phyloP scores from a whole-genome alignment of 164 flowering plant genomes.

The Stephania japonica region DNA sequence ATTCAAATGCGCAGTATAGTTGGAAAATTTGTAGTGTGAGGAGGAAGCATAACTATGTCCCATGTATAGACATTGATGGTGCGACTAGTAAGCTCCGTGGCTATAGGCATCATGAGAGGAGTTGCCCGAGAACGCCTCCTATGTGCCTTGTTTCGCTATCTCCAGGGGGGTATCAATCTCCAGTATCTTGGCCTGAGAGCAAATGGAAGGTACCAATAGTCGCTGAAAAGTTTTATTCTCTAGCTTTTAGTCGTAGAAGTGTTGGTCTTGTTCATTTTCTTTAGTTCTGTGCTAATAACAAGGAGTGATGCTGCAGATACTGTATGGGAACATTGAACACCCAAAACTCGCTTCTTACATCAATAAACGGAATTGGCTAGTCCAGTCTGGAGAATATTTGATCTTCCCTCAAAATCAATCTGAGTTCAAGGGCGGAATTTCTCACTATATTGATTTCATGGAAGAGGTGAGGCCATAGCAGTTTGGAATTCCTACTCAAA shows the following conservation, averaged over 20 bases:
- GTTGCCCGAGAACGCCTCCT: constrained; percentile 65
- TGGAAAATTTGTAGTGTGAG: constrained; percentile 84
- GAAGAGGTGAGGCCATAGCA: constrained; percentile 56
- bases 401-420: constrained; percentile 68
- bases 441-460: constrained; percentile 73
- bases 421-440: constrained; percentile 59
- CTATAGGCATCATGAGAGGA: constrained; percentile 78
- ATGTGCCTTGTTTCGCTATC: constrained; percentile 90
- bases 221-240: neutral
- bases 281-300: neutral
- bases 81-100: constrained; percentile 41
- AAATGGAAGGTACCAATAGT: constrained; percentile 55
- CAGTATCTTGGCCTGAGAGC: constrained; percentile 85
- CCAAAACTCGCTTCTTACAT: constrained; percentile 74
- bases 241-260: neutral
- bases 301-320: constrained; percentile 40
- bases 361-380: constrained; percentile 59
- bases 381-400: constrained; percentile 63
- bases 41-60: constrained; percentile 83
- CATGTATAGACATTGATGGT: constrained; percentile 75
- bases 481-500: neutral
- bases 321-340: constrained; percentile 75
- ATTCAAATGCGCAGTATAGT: constrained; percentile 49
- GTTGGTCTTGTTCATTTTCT: neutral
- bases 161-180: constrained; percentile 56